These are phyloP conservation scores for Lepidium didymum DNA, from an alignment of 345 rosid species.

Conservation along the genomic window DNA sequence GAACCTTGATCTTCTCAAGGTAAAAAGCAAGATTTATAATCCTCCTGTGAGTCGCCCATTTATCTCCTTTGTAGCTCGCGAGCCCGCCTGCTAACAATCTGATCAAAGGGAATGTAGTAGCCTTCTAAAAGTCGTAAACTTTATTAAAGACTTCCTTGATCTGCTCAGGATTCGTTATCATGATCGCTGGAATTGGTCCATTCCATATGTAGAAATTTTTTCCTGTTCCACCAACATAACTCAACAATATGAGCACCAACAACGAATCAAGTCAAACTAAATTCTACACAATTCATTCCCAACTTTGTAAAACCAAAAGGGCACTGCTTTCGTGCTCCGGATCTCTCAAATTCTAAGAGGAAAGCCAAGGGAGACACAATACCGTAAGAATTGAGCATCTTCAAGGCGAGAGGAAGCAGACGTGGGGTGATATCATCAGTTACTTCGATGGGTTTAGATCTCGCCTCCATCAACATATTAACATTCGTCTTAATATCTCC, in stretches of 20 bases:
- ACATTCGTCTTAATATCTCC: slow-evolving; percentile 37
- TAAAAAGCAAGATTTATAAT: slow-evolving; percentile 49
- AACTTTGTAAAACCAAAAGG: neutral
- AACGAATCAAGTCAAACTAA: neutral
- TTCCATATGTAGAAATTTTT: slow-evolving; percentile 38
- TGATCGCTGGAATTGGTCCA: slow-evolving; percentile 36
- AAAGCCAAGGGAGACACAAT: neutral
- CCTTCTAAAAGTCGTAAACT: slow-evolving; percentile 29
- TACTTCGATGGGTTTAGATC: slow-evolving; percentile 26
- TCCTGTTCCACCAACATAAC: slow-evolving; percentile 26
- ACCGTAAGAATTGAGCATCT: slow-evolving; percentile 33
- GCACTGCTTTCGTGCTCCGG: neutral
- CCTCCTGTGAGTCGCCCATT: slow-evolving; percentile 46
- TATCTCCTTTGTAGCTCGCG: slow-evolving; percentile 28
- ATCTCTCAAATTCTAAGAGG: neutral
- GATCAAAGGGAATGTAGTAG: slow-evolving; percentile 20
- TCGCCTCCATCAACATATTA: slow-evolving; percentile 22
- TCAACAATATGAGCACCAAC: neutral
- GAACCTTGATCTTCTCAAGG: slow-evolving; percentile 45
- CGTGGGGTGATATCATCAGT: slow-evolving; percentile 33
- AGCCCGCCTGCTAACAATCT: slow-evolving; percentile 32
- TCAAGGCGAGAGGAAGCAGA: slow-evolving; percentile 31
- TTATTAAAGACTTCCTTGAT: slow-evolving; percentile 33
- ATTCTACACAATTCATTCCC: neutral
- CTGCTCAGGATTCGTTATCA: slow-evolving; percentile 33